phyloP scores from a whole-genome alignment of 2,329 filamentous ascomycete species.

The Davidsoniella eucalypti region DNA sequence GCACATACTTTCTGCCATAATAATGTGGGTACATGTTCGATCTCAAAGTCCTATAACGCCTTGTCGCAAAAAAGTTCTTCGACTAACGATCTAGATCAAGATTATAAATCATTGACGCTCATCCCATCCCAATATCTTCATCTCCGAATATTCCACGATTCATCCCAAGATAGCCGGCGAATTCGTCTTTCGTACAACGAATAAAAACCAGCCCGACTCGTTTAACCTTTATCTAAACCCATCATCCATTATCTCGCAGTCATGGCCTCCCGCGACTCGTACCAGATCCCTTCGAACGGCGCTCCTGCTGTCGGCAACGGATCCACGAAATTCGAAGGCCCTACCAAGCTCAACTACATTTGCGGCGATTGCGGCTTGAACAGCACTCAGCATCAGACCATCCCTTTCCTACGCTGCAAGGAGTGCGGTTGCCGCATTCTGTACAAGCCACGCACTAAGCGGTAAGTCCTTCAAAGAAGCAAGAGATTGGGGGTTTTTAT shows the following conservation, averaged over 20 bases:
- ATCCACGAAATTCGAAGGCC: slow-evolving; percentile 23
- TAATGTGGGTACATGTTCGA: no score
- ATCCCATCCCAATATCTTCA: no score
- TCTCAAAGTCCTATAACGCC: no score
- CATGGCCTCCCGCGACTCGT: slow-evolving; percentile 55
- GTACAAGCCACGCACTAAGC: slow-evolving; percentile 95
- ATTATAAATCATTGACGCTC: no score
- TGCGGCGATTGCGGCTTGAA: slow-evolving; percentile 34
- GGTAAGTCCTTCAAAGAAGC: slow-evolving; percentile 39
- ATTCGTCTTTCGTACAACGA: not conserved
- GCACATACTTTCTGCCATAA: not conserved
- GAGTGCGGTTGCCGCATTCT: slow-evolving; percentile 89
- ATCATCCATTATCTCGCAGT: not conserved
- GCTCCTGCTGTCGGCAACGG: slow-evolving; percentile 24
- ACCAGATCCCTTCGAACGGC: slow-evolving; percentile 49
- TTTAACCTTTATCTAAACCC: not conserved
- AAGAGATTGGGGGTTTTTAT: no score
- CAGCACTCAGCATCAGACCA: slow-evolving; percentile 33
- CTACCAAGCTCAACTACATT: slow-evolving; percentile 25
- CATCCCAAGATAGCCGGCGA: not conserved
- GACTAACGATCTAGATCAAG: no score
- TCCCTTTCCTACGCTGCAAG: slow-evolving; percentile 88
- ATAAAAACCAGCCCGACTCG: not conserved
- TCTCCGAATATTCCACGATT: not conserved
- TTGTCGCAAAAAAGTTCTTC: no score